Evolutionary conservation across 2,329 filamentous ascomycete genomes (phyloP), one percentile per base, ranked within the genome.

Genomic region (Trichocomaceae sp.): DNA sequence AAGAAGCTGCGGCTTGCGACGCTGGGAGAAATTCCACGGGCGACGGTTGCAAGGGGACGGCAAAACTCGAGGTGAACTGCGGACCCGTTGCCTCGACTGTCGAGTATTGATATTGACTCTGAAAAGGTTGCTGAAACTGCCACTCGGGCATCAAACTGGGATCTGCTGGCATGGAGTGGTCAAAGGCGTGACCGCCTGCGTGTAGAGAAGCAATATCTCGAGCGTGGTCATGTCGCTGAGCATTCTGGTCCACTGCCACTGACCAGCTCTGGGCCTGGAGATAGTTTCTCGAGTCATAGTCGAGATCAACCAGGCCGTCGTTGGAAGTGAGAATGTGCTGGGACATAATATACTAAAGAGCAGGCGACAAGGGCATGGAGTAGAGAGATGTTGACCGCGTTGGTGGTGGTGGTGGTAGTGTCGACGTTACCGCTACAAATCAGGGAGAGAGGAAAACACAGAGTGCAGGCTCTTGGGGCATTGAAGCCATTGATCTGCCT

Each of bases 41-140:
- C 3, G 73, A 72, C 17, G 72, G 66, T 47, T 75, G 72, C 57
- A 77, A 62, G 35, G 72, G 63, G 58, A 76, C 69, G 45, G 65
- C 69, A 65, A 85, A 86, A 59, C 82, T 82, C 56, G 84, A 76
- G 33, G 75, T 79, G 57, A 79, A 76, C 65, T 79, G 82, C 65
- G 70, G 65, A 50, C 68, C 77, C 5, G 79, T 74, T 39, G 78
- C 74, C 59, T 85, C 82, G 63, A 81, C 82, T 44, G 70, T 60
- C 33, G 67, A 62, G 62, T 73, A 74, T 47, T 69, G 67, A 52
- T 71, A 63, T 53, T 73, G 68, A 56, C 64, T 58, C 29, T 64
- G 62, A 60, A 72, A 70, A 56, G 72, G 61, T 26, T 71, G 69
- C 58, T 75, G 72, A 56, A 72, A 73, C 58, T 74, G 71, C 74